Base-by-base conservation (phyloP, 345 rosid species). In the Zanthoxylum bungeanum region DNA sequence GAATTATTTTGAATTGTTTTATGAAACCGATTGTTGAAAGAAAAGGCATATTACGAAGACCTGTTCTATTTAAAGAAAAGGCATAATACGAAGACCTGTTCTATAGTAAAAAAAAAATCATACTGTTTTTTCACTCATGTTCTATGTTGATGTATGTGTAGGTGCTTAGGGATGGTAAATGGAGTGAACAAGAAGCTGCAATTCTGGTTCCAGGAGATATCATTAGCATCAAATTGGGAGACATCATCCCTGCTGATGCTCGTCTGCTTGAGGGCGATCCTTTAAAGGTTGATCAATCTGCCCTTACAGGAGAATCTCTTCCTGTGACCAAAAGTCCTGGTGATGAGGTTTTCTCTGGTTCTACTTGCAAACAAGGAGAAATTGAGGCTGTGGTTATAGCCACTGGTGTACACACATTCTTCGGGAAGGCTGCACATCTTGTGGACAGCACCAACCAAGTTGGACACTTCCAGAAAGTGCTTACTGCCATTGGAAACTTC, bases 221-320 rank as follows among this genome's bases (percentile, higher is more conserved):
- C 58, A 76, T 91, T 33, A 91, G 94, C 78, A 81, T 91, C 76
- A 91, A 91, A 75, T 77, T 91, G 31, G 97, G 97, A 50, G 95
- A 91, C 69, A 89, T 92, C 72, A 79, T 92, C 74, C 97, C 97
- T 31, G 97, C 97, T 21, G 96, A 92, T 84, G 97, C 96, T 28
- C 95, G 97, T 76, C 92, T 92, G 47, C 91, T 92, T 17, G 97
- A 89, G 76, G 97, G 96, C 1, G 97, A 92, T 73, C 79, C 97
- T 5, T 76, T 91, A 16, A 91, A 91, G 81, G 70, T 91, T 0
- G 97, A 91, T 68, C 91, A 86, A 73, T 86, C 88, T 21, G 88
- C 88, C 33, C 85, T 86, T 2, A 86, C 91, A 0, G 91, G 91
- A 49, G 91, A 86, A 74, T 86, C 91, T 24, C 91, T 86, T 33